These are phyloP conservation scores for Globisporangium paddicum DNA, from an alignment of 352 stramenopile genomes.

Conservation along the genomic window DNA sequence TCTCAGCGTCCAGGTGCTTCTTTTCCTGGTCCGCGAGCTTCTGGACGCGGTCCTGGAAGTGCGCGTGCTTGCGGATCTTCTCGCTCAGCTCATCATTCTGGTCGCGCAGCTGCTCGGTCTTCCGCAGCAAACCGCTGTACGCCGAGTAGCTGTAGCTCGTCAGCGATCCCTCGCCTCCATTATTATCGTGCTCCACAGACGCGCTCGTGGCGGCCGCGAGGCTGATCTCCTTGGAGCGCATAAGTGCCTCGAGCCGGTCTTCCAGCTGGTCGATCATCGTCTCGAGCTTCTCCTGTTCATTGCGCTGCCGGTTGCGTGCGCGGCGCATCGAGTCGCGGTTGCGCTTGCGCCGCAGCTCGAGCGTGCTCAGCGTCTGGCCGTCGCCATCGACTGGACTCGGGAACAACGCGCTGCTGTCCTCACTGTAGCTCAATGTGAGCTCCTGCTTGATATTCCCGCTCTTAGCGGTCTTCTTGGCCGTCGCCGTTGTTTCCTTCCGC, in stretches of 20 bases:
- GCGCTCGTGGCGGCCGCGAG: background rate
- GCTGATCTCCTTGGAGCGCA: conserved; percentile 5
- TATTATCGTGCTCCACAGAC: background rate
- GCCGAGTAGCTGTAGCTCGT: conserved; percentile 13
- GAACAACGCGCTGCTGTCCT: no score
- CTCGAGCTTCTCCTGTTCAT: conserved; percentile 21
- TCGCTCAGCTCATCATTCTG: conserved; percentile 18
- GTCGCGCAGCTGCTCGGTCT: conserved; percentile 19
- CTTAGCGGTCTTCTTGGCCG: background rate
- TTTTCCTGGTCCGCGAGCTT: conserved; percentile 12
- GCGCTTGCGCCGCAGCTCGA: conserved; percentile 25
- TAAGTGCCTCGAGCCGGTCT: conserved; percentile 17
- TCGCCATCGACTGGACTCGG: no score
- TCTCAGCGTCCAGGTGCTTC: conserved; percentile 2
- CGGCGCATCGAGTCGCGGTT: conserved; percentile 46
- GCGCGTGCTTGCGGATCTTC: conserved; percentile 15
- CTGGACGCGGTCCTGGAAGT: conserved; percentile 14
- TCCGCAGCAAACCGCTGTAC: conserved; percentile 18
- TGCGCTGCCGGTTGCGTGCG: conserved; percentile 23
- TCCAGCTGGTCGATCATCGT: conserved; percentile 28
- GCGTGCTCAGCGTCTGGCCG: conserved; percentile 8
- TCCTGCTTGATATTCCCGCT: background rate
- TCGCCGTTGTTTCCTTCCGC: background rate
- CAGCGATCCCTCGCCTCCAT: background rate
- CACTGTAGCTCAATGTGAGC: background rate